A percentile compares a stretch with the other conserved stretches of the same genome.
phyloP scores from a whole-genome alignment of 495 filamentous ascomycete species.

The Neurospora tetraspora region DNA sequence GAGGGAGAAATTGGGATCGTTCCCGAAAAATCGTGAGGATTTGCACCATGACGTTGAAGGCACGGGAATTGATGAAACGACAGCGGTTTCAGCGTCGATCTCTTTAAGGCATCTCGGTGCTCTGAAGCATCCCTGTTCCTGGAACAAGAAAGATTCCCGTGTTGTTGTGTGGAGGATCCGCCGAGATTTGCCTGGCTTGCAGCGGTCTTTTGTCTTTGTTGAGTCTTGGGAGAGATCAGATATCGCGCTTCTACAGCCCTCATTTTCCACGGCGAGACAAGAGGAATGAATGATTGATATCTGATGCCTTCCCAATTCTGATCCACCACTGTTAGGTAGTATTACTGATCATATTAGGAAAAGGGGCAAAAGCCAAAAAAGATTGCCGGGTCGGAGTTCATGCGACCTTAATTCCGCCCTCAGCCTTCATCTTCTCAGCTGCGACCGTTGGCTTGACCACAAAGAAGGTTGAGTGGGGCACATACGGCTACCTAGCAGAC shows the following conservation, averaged over 20 bases:
- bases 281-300: background rate
- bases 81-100: conserved; percentile 14
- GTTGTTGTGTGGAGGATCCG: background rate
- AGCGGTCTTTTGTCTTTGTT: background rate
- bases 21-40: background rate
- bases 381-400: background rate
- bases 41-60: background rate
- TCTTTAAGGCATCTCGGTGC: background rate
- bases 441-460: background rate
- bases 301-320: background rate
- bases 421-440: background rate
- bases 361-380: background rate
- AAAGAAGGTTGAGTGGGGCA: background rate
- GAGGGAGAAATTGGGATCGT: background rate
- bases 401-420: background rate
- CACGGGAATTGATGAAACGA: conserved; percentile 17
- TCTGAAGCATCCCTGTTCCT: background rate
- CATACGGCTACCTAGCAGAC: background rate
- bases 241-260: background rate
- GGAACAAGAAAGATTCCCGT: background rate
- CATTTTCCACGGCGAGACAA: background rate
- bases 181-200: background rate
- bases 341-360: background rate
- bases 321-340: background rate
- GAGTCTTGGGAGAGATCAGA: background rate